Conservation (phyloP, 257 asterid genomes). For the Eucommia ulmoides region DNA sequence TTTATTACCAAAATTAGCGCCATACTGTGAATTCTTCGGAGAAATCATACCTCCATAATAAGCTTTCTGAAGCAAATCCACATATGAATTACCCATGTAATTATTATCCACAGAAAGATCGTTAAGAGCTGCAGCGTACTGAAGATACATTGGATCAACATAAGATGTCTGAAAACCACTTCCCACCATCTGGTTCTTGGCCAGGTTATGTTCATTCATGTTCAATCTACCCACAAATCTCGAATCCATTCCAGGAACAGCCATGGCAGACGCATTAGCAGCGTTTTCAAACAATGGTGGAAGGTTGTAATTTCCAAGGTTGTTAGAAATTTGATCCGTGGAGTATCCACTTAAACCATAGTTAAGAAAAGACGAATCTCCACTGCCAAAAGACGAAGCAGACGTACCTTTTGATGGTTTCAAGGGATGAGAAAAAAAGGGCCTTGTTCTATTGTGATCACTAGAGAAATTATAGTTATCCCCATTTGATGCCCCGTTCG, state of each 20-base stretch:
- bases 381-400: slow-evolving; percentile 32
- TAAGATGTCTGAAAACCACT: slow-evolving; percentile 37
- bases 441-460: slow-evolving; percentile 26
- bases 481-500: slow-evolving; percentile 43
- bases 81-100: slow-evolving; percentile 52
- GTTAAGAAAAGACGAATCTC: slow-evolving; percentile 45
- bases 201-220: slow-evolving; percentile 32
- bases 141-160: slow-evolving; percentile 69
- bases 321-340: slow-evolving; percentile 58
- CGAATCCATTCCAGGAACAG: slow-evolving; percentile 64
- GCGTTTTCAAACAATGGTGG: slow-evolving; percentile 94
- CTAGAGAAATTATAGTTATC: slow-evolving; percentile 30
- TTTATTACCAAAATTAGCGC: slow-evolving; percentile 44
- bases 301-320: slow-evolving; percentile 50
- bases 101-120: slow-evolving; percentile 61
- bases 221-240: slow-evolving; percentile 47
- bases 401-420: slow-evolving; percentile 54
- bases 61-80: slow-evolving; percentile 82
- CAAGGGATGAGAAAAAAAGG: slow-evolving; percentile 30
- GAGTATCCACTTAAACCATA: slow-evolving; percentile 58
- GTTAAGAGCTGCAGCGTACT: slow-evolving; percentile 65
- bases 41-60: slow-evolving; percentile 54
- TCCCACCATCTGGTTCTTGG: slow-evolving; percentile 64
- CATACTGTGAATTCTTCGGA: slow-evolving; percentile 65
- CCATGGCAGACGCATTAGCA: slow-evolving; percentile 84